A percentile compares a stretch with the other conserved stretches of the same genome.
Conservation (phyloP, 1,284 basidiomycete species). For the Trametes sp. region DNA sequence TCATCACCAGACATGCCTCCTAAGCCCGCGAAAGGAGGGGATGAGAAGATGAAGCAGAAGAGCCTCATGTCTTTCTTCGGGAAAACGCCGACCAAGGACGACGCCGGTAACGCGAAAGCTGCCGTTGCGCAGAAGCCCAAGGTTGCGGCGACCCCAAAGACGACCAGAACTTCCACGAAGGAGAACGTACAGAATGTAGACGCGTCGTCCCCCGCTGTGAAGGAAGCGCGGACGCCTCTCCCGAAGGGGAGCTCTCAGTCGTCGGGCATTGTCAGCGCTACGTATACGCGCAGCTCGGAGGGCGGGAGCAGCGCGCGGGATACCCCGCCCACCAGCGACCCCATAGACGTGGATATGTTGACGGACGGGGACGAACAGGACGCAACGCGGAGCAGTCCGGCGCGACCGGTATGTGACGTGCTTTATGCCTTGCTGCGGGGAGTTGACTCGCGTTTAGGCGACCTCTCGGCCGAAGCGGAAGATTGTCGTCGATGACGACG, state of each 20-base stretch:
- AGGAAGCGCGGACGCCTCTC: slow-evolving; percentile 37
- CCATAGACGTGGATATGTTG: slow-evolving; percentile 76
- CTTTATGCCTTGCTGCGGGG: not conserved
- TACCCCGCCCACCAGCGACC: slow-evolving; percentile 79
- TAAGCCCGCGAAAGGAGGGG: slow-evolving; percentile 1
- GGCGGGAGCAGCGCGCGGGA: slow-evolving; percentile 54
- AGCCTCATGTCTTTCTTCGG: slow-evolving; percentile 75
- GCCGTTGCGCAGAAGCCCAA: slow-evolving; percentile 32
- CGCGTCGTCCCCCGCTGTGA: slow-evolving; percentile 27
- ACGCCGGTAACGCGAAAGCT: slow-evolving; percentile 38
- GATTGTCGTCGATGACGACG: slow-evolving; percentile 71
- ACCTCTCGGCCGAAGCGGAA: slow-evolving; percentile 66
- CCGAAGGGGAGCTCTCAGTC: slow-evolving; percentile 39
- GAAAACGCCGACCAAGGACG: slow-evolving; percentile 47
- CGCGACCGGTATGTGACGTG: slow-evolving; percentile 20
- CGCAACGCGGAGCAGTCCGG: slow-evolving; percentile 29
- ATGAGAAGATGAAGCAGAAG: slow-evolving; percentile 71
- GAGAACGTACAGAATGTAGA: slow-evolving; percentile 13
- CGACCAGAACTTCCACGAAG: slow-evolving; percentile 23
- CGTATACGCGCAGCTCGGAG: slow-evolving; percentile 57
- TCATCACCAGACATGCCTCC: slow-evolving; percentile 19
- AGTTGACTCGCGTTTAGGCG: slow-evolving; percentile 11
- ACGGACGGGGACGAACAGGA: slow-evolving; percentile 55
- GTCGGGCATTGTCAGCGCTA: slow-evolving; percentile 41
- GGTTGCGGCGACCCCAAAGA: slow-evolving; percentile 36